Evolutionary conservation across 2,329 filamentous ascomycete species (phyloP), one percentile per base, ranked within the genome.

Genomic region (Sphaceloma murrayae): DNA sequence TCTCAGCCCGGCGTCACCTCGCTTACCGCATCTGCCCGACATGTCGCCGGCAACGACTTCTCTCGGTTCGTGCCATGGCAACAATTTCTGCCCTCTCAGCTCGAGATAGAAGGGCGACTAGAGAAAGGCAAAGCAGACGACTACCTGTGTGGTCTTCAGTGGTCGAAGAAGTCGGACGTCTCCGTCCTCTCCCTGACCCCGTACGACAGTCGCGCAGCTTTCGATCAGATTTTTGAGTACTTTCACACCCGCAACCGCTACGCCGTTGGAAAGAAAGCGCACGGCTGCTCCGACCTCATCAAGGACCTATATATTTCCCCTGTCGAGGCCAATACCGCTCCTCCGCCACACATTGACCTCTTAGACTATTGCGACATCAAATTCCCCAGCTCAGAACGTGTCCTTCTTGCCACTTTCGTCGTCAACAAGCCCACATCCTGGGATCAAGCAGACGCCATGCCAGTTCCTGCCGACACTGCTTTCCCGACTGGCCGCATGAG

Each of bases 221-320:
- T 94, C 57, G 73, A 82, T 51, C 74, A 75, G 13, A 70, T 96
- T n/a, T 85, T 88, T 55, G 75, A 87, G 43, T 96, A 98, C 64
- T 96, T 98, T 58, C 70, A 78, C 31, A 73, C 73, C 40, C 85
- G 89, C 57, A 76, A 83, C 51, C 75, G 87, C 24, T 98, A 94
- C 60, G 89, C 87, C 14, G 89, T 96, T 1, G 74, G 95, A 5
- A 80, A 80, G 10, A 84, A 89, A 57, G 74, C 75, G 1, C 66
- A 79, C 21, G 74, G 78, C 14, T 47, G 49, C 34, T 46, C 43
- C 10, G 55, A 58, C 33, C 81, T 86, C 48, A 82, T 95, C 38
- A 81, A 87, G 48, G 89, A 96, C 58, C 85, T 88, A 1, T 96
- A 96, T 60, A 74, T 96, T 22, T 81, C 95, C 7, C 89, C 91